Evolutionary conservation across 2,329 filamentous ascomycete species (phyloP).

Genomic region (Colletotrichum sp.): DNA sequence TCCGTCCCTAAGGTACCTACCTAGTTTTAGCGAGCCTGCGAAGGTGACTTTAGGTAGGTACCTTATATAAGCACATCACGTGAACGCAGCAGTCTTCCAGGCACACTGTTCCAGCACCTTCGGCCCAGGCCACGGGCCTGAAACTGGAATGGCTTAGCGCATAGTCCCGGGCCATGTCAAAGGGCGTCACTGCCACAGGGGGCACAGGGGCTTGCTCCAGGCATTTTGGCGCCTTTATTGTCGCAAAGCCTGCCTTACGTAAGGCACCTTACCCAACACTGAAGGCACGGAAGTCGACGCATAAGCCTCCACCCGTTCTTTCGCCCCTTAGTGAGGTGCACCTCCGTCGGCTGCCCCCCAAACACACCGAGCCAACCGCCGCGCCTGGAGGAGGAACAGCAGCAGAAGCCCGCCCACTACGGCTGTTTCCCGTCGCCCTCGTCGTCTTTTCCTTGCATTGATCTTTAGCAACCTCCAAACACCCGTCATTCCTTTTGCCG

Average conservation of each 20-base stretch:
- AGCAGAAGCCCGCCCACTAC: background rate
- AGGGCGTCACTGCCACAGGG: background rate
- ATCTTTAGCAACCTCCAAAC: constrained; percentile 6
- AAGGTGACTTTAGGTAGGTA: no score
- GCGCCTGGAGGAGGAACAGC: background rate
- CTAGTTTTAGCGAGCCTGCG: no score
- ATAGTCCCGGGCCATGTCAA: background rate
- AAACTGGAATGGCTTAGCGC: background rate
- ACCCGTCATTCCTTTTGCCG: constrained; percentile 12
- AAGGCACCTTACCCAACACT: background rate
- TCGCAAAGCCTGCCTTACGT: background rate
- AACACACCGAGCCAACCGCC: background rate
- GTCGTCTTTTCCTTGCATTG: background rate
- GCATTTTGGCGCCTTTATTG: background rate
- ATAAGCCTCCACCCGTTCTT: background rate
- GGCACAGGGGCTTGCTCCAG: background rate
- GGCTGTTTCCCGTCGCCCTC: background rate
- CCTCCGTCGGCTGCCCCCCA: background rate
- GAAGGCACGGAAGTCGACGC: background rate
- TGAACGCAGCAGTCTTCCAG: no score
- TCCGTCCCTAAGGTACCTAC: no score
- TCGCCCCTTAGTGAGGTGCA: background rate
- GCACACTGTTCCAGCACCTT: background rate
- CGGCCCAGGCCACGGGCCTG: background rate
- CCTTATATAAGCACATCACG: no score